A percentile compares a stretch with the other conserved stretches of the same genome.
phyloP scores from a whole-genome alignment of 2,329 filamentous ascomycete species.

The Chrysoporthe puriensis region DNA sequence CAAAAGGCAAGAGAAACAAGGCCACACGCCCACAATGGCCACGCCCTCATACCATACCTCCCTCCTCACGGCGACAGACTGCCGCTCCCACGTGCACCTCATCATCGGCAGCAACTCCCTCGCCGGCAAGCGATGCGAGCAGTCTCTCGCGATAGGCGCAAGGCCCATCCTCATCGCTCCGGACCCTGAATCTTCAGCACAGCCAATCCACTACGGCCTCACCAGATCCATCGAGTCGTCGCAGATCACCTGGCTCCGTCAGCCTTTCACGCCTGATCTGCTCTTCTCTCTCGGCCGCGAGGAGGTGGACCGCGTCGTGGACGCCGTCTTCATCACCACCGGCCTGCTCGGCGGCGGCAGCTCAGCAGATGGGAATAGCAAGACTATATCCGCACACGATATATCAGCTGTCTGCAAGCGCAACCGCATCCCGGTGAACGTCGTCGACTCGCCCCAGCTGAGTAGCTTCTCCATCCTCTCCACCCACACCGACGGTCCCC shows the following conservation, averaged over 20 bases:
- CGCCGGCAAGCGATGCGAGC: constrained; percentile 79
- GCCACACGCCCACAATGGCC: constrained; percentile 26
- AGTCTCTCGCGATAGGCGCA: constrained; percentile 82
- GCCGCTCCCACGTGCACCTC: constrained; percentile 74
- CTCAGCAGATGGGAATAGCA: constrained; percentile 34
- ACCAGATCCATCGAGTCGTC: constrained; percentile 68
- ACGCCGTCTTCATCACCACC: constrained; percentile 80
- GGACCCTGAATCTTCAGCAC: constrained; percentile 38
- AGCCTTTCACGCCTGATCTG: constrained; percentile 71
- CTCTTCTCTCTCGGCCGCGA: constrained; percentile 76
- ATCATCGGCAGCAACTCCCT: constrained; percentile 86
- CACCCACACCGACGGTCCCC: constrained; percentile 84
- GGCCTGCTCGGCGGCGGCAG: constrained; percentile 41
- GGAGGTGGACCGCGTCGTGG: constrained; percentile 78
- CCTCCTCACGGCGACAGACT: constrained; percentile 74
- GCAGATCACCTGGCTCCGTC: constrained; percentile 67
- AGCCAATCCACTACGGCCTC: constrained; percentile 60
- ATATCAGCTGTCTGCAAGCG: constrained; percentile 77
- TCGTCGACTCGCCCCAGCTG: constrained; percentile 82
- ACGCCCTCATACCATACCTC: constrained; percentile 43
- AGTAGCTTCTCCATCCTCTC: constrained; percentile 91
- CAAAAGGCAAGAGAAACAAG: background rate
- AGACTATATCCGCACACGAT: constrained; percentile 42
- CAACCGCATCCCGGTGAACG: constrained; percentile 88
- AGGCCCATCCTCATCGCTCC: constrained; percentile 78